These are phyloP conservation scores for Testicularia cyperi DNA, from an alignment of 1,284 basidiomycete genomes.

Conservation along the genomic window DNA sequence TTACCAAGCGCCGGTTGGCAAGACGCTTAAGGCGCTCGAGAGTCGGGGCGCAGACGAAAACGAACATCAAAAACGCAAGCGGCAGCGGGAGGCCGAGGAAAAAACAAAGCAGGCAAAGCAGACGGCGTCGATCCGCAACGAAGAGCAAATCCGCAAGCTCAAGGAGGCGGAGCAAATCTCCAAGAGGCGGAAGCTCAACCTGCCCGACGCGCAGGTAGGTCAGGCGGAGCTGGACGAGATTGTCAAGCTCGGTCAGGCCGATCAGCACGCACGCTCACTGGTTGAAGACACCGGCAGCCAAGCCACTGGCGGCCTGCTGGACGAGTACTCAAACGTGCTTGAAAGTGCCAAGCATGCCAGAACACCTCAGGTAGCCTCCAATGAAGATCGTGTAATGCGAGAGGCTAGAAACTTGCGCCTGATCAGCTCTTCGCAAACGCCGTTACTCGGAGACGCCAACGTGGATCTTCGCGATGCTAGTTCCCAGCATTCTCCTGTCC, in stretches of 20 bases:
- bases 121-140: slow-evolving; percentile 65
- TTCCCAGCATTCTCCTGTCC: not conserved
- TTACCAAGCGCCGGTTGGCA: slow-evolving; percentile 84
- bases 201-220: slow-evolving; percentile 91
- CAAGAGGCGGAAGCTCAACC: slow-evolving; percentile 77
- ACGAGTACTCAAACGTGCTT: slow-evolving; percentile 87
- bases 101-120: slow-evolving; percentile 77
- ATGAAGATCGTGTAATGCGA: slow-evolving; percentile 70
- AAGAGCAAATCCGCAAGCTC: slow-evolving; percentile 93
- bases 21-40: slow-evolving; percentile 68
- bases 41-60: slow-evolving; percentile 69
- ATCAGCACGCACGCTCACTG: slow-evolving; percentile 81
- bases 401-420: slow-evolving; percentile 93
- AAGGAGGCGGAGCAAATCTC: slow-evolving; percentile 96
- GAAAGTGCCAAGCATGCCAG: slow-evolving; percentile 84
- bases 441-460: slow-evolving; percentile 93
- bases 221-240: slow-evolving; percentile 95
- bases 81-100: slow-evolving; percentile 64
- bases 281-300: slow-evolving; percentile 69
- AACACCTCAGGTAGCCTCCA: slow-evolving; percentile 86
- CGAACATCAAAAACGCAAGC: slow-evolving; percentile 65
- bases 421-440: slow-evolving; percentile 88
- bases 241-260: slow-evolving; percentile 93
- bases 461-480: slow-evolving; percentile 62
- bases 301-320: slow-evolving; percentile 80